Evolutionary conservation across 495 filamentous ascomycete species (phyloP), one percentile per base, ranked within the genome.

Genomic region (Lasiosphaeriaceae sp.): DNA sequence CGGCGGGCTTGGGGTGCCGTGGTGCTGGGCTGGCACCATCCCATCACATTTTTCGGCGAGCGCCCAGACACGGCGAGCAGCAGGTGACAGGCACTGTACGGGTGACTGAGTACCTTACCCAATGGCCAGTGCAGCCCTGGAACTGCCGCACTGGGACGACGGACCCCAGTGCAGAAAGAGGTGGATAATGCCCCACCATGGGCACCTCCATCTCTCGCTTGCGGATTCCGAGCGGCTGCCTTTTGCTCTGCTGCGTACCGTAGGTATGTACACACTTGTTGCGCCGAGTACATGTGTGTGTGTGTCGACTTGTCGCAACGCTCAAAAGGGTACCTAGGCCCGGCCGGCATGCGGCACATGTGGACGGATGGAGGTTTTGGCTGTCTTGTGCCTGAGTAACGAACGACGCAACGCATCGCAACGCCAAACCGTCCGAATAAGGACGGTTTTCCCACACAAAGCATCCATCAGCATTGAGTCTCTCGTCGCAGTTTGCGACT

Each of bases 151-250:
- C 14, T 12, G 48, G 48, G 19, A 34, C 24, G 23, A 19, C 17
- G 48, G 23, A 17, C 39, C 39, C 39, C 16, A 31, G 26, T 9
- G 4, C 26, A 31, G 9, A 43, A 11, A 17, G 39, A 17, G 12
- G 9, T 4, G 39, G n/a, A n/a, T n/a, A n/a, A 17, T 43, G 14
- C 39, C 12, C 39, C 39, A 43, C 39, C 39, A 43, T 12, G 29
- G 17, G 50, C 29, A 22, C 11, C 31, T 17, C 19, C 21, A 19
- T 31, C 31, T 23, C 50, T 52, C 50, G 50, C 50, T 52, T 52
- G 50, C 50, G 20, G 19, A 17, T 41, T 41, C 50, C 50, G 21
- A 6, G 50, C 45, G 39, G 39, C 39, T 47, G n/a, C 17, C 26
- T 31, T 3, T 9, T 31, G 3, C 26, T 3, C 26, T 31, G 9